phyloP scores from a whole-genome alignment of 2,329 filamentous ascomycete genomes.

The Onygena corvina region DNA sequence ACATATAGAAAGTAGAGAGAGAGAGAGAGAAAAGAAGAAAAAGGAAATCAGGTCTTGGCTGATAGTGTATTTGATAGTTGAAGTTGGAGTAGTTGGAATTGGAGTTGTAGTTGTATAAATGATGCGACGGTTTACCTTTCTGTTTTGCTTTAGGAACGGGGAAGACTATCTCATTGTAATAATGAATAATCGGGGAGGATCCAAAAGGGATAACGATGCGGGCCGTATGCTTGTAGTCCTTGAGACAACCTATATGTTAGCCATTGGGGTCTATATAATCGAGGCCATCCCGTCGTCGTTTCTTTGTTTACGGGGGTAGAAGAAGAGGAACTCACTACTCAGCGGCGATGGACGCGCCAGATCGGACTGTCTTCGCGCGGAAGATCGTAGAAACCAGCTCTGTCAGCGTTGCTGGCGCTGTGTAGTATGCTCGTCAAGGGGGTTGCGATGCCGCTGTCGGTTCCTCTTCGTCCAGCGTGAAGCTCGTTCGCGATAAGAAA shows the following conservation, averaged over 20 bases:
- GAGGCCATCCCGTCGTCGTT: background rate
- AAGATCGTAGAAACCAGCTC: background rate
- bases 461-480: too few species aligned
- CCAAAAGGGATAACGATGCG: background rate
- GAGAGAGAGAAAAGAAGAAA: background rate
- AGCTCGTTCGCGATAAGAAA: too few species aligned
- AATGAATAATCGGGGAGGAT: background rate
- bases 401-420: too few species aligned
- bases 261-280: background rate
- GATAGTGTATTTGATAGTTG: background rate
- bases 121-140: conserved; percentile 1
- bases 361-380: too few species aligned
- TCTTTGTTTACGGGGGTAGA: conserved; percentile 3
- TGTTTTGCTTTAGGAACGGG: background rate
- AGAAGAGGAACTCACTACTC: background rate
- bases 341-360: too few species aligned
- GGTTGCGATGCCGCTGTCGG: too few species aligned
- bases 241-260: background rate
- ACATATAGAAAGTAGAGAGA: conserved; percentile 23
- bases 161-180: conserved; percentile 2
- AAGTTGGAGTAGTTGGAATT: too few species aligned
- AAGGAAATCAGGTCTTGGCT: background rate
- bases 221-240: background rate
- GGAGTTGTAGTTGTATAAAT: conserved; percentile 2
- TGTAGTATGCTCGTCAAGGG: too few species aligned